Percentiles rank a stretch among this genome's conserved stretches.
Evolutionary conservation across 371 early-diverging fungal genomes (phyloP).

Genomic region (Synchytrium microbalum): DNA sequence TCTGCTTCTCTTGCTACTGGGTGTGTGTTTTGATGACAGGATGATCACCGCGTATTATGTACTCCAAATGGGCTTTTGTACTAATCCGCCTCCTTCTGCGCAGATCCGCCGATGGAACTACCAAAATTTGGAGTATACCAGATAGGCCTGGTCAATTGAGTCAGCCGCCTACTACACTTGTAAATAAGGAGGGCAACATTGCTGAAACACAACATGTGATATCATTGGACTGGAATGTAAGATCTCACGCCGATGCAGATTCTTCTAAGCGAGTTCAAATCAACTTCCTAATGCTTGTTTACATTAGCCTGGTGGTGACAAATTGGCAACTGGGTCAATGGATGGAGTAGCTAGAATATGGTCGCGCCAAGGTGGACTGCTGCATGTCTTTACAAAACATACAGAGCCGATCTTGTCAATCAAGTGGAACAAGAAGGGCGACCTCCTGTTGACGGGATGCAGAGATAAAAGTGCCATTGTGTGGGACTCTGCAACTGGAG

Average conservation of each 20-base stretch:
- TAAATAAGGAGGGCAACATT: not conserved
- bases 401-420: slow-evolving; percentile 77
- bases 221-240: slow-evolving; percentile 88
- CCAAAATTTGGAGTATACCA: slow-evolving; percentile 68
- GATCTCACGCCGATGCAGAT: slow-evolving; percentile 16
- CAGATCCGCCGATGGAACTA: slow-evolving; percentile 75
- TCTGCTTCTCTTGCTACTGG: slow-evolving; percentile 73
- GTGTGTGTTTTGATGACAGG: slow-evolving; percentile 15
- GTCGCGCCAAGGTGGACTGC: slow-evolving; percentile 61
- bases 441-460: slow-evolving; percentile 67
- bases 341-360: slow-evolving; percentile 85
- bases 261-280: not conserved
- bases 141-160: not conserved
- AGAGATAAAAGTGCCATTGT: slow-evolving; percentile 74
- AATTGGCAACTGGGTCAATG: slow-evolving; percentile 86
- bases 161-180: not conserved
- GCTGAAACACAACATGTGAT: slow-evolving; percentile 60
- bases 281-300: slow-evolving; percentile 9
- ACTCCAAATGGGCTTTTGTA: slow-evolving; percentile 2
- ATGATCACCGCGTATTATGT: not conserved
- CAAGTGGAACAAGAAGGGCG: slow-evolving; percentile 80
- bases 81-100: not conserved
- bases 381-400: slow-evolving; percentile 62
- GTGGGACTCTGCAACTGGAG: slow-evolving; percentile 78
- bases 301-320: slow-evolving; percentile 61